Evolutionary conservation across 208 protist genomes (phyloP), one percentile per base, ranked within the genome.

Genomic region (Kentomonas sorsogonicus): DNA sequence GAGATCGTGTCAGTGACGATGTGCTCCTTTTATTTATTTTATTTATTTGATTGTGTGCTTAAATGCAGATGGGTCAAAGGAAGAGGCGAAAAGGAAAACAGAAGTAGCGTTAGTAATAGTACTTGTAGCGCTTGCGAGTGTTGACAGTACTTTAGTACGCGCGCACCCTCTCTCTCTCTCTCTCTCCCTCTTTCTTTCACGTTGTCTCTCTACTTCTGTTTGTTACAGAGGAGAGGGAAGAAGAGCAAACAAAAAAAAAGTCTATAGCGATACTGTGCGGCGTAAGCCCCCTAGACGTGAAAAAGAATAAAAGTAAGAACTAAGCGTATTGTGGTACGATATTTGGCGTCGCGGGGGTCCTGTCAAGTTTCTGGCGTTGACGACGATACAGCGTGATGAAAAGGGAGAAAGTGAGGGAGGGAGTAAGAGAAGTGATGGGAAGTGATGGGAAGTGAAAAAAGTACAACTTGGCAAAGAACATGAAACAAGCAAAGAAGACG

Each of bases 211-310:
- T 60, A 36, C n/a, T 18, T 30, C 16, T 39, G 64, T 46, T 1
- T 29, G 20, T 36, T 3, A 57, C 26, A 57, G 30, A 45, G 25
- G 33, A 66, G 40, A 52, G 11, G 4, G 44, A 43, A 34, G 48
- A 31, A 3, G 2, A 6, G 34, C 15, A 44, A 44, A 56, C 59
- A 55, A 64, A 40, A 57, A 60, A 54, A 22, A 54, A 40, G 57
- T 20, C 30, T 31, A 60, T 9, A 51, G 33, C 33, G 5, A 36
- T 36, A 15, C 33, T 11, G 7, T 15, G 33, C 11, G 33, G 5
- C 33, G 11, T 15, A 36, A 36, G 7, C 33, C 11, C 33, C 11
- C 5, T 15, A 5, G 5, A 15, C 33, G 11, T 36, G 23, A 22
- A 31, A 33, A 13, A 22, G 18, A 61, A 43, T 29, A 22, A 29